Base-by-base conservation (phyloP, 2,329 filamentous ascomycete species). In the Cytospora schulzeri region DNA sequence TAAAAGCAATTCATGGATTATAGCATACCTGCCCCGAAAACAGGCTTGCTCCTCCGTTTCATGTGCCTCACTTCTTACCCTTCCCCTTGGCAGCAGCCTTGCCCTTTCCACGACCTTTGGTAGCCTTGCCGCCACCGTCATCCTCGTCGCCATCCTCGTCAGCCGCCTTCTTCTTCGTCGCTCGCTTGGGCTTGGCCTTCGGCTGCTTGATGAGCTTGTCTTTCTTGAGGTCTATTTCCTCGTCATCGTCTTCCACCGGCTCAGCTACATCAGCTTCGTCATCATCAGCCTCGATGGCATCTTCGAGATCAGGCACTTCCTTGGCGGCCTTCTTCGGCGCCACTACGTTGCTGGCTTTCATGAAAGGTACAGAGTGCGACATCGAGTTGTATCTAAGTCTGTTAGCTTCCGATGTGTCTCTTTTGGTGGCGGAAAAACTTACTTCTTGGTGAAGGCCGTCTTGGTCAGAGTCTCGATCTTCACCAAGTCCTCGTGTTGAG, bases 141-240 rank as follows among this genome's bases (percentile, higher is more conserved):
- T 79, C 81, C 0, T 80, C 79, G 24, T 80, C 81, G 17, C 78
- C 79, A 8, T 83, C 83, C n/a, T 80, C 81, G 15, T 78, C 77
- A 52, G 74, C 76, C 35, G 76, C 78, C 69, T 79, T 80, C 71
- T 80, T 81, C n/a, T 76, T 72, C 8, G 72, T 51, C 69, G 77
- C 77, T 73, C 72, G 31, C 72, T 74, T 57, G 69, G 79, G 65
- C 81, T 83, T 92, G 68, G 86, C 87, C 82, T 97, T 97, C 15
- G 94, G 92, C 73, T 90, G 85, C 76, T 95, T 96, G 75, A 98
- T 93, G 73, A 96, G 97, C 77, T 97, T 98, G 78, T 99, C 95
- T 74, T 94, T 96, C 73, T 90, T 92, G 59, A 98, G 76, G 74
- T 96, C 92, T n/a, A 88, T 79, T 60, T 93, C 90, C 19, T 92